A percentile compares a stretch with the other conserved stretches of the same genome.
phyloP scores from a whole-genome alignment of 495 filamentous ascomycete genomes.

The Talaromyces adpressus region DNA sequence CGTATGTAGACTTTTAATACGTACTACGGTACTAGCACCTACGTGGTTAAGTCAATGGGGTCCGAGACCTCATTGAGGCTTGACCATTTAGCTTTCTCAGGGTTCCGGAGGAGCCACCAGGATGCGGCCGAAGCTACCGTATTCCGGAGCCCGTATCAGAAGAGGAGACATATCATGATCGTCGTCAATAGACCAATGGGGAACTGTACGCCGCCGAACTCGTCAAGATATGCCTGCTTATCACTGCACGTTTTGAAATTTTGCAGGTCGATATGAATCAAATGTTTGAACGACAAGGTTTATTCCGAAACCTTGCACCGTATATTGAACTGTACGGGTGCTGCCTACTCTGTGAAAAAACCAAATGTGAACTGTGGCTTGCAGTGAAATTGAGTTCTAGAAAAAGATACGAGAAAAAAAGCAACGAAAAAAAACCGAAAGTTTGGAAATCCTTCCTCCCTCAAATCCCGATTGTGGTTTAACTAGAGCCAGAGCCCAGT shows the following conservation, averaged over 20 bases:
- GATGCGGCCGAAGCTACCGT: not conserved
- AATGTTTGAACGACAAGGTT: not conserved
- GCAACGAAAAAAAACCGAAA: not conserved
- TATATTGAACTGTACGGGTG: not conserved
- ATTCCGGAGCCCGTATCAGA: not conserved
- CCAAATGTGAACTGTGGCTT: not conserved
- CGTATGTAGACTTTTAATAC: too few relatives aligned
- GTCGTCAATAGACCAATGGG: not conserved
- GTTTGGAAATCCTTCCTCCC: not conserved
- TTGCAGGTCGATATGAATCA: not conserved
- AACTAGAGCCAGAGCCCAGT: not conserved
- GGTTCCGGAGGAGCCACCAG: not conserved
- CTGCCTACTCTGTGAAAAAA: not conserved
- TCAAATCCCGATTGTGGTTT: not conserved
- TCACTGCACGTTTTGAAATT: too few relatives aligned
- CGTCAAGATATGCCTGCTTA: too few relatives aligned
- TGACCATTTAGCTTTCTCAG: not conserved
- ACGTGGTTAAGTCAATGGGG: not conserved
- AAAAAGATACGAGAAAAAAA: not conserved
- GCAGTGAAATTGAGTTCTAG: not conserved
- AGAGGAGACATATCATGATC: not conserved
- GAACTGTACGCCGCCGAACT: not conserved
- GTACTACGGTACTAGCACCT: too few relatives aligned
- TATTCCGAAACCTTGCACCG: not conserved
- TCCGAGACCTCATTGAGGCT: not conserved